Evolutionary conservation across 352 stramenopile species (phyloP), one percentile per base, ranked within the genome.

Genomic region (Lagenidium sp.): DNA sequence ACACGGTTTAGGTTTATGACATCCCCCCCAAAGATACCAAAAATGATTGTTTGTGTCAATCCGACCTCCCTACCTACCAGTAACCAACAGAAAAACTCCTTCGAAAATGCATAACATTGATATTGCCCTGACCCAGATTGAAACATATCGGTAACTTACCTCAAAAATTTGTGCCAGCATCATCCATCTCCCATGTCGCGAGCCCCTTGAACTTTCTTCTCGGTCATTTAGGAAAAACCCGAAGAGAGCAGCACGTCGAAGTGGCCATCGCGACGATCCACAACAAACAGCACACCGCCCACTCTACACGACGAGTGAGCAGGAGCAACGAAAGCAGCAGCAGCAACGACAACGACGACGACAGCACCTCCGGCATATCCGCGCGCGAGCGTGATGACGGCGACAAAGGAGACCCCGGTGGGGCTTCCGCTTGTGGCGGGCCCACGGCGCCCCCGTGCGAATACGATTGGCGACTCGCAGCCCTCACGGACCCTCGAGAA

Each of bases 191-290:
- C 36, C 36, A 18, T 22, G 19, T n/a, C 47, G 16, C 19, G 15
- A n/a, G 16, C 6, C 31, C 52, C 55, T 65, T 68, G 59, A 63
- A 68, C 54, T 63, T 64, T 49, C 40, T 28, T 29, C 44, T 31
- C 42, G 53, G 47, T 76, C 72, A 85, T 49, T 85, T 63, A 63
- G 59, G 59, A 85, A 85, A 79, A 82, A 69, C 57, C 62, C 65
- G 55, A 57, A 48, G 26, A 36, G 39, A 36, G 22, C 63, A 13
- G 45, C 57, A 25, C 23, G 15, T 5, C 13, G 15, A 32, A 11
- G 39, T 11, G n/a, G 7, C 6, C 20, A 8, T 15, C 23, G 11
- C 16, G 39, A 22, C 23, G 22, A 35, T 32, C 13, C 10, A 18
- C 28, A 32, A 32, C 28, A 32, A 32, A 32, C 28, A 32, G 15